Percentiles rank a stretch among this genome's conserved stretches.
Conservation (phyloP, 2,329 filamentous ascomycete species). For the Volutella citrinella region DNA sequence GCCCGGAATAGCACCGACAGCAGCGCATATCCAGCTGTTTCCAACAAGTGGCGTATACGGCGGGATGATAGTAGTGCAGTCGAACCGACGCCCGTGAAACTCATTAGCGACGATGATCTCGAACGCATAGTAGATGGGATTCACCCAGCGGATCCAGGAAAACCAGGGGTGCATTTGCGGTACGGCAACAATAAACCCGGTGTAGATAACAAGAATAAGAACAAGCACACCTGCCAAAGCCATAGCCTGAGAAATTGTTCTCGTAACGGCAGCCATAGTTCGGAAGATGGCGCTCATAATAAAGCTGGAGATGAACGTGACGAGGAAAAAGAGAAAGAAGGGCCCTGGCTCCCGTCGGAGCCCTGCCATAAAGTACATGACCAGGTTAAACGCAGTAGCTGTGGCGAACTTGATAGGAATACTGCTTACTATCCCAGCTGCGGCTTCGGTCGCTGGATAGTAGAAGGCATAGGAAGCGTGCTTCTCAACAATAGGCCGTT, state of each 20-base stretch:
- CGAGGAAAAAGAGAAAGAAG: slow-evolving; percentile 74
- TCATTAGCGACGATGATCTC: slow-evolving; percentile 69
- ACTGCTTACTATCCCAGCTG: slow-evolving; percentile 26
- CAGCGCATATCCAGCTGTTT: slow-evolving; percentile 45
- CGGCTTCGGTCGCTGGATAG: slow-evolving; percentile 31
- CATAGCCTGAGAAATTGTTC: slow-evolving; percentile 58
- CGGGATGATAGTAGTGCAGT: slow-evolving; percentile 47
- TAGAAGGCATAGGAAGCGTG: slow-evolving; percentile 29
- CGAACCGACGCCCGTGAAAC: slow-evolving; percentile 51
- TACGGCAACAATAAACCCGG: slow-evolving; percentile 18
- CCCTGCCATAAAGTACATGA: slow-evolving; percentile 50
- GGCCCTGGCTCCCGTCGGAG: slow-evolving; percentile 55
- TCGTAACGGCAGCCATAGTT: slow-evolving; percentile 66
- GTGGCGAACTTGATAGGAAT: slow-evolving; percentile 37
- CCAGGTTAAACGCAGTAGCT: slow-evolving; percentile 44
- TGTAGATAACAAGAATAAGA: slow-evolving; percentile 42
- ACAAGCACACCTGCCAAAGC: slow-evolving; percentile 50
- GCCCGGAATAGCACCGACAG: slow-evolving; percentile 49
- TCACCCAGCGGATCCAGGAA: slow-evolving; percentile 67
- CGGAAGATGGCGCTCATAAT: slow-evolving; percentile 60
- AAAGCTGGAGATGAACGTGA: slow-evolving; percentile 64
- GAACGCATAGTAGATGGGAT: slow-evolving; percentile 67
- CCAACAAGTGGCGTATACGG: slow-evolving; percentile 37
- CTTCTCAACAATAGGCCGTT: slow-evolving; percentile 26
- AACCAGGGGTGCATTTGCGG: slow-evolving; percentile 68